Base-by-base conservation (phyloP, 257 asterid genomes). In the Fraxinus cuspidata region DNA sequence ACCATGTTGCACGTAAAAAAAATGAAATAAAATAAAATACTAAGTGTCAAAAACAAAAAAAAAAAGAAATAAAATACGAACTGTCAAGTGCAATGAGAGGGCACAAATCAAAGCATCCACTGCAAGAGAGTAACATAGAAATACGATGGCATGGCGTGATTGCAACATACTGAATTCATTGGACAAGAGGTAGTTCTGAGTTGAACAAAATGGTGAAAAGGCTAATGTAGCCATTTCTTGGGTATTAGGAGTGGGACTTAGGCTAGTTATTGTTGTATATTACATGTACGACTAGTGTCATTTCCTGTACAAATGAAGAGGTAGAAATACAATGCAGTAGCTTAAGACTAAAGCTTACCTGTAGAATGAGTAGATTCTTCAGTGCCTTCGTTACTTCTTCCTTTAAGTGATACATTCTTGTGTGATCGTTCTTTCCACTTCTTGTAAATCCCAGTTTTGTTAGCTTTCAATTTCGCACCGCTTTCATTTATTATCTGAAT, bases 401-500 rank as follows among this genome's bases (percentile, higher is more conserved):
- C 94, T 80, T 78, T 80, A 65, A 88, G 83, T 15, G 94, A 90
- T 49, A 95, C 89, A 81, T 80, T 85, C 75, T 65, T 88, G 87
- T 95, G 97, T 5, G 96, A 83, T 49, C 73, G 86, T 74, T 89
- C 92, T 81, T 89, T 89, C 99, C 98, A 95, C 80, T 77, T 90
- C 87, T 90, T 87, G 90, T 95, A 95, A 72, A 92, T 90, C 75
- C 97, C 98, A 18, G 87, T 89, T 82, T 88, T 93, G 84, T 82
- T 86, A 69, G 91, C 83, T 71, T 78, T 93, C 78, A 72, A 70
- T 86, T 89, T 93, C 15, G 92, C 89, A 53, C 99, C 98, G 23
- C 96, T 89, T 92, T 95, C 98, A 11, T 92, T 92, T 87, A 89
- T 93, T 71, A 95, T 88, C 99, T 95, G 88, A 83, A 83, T 70